phyloP scores from a whole-genome alignment of 176 grass and related monocot genomes.

The Cymbopogon citratus region DNA sequence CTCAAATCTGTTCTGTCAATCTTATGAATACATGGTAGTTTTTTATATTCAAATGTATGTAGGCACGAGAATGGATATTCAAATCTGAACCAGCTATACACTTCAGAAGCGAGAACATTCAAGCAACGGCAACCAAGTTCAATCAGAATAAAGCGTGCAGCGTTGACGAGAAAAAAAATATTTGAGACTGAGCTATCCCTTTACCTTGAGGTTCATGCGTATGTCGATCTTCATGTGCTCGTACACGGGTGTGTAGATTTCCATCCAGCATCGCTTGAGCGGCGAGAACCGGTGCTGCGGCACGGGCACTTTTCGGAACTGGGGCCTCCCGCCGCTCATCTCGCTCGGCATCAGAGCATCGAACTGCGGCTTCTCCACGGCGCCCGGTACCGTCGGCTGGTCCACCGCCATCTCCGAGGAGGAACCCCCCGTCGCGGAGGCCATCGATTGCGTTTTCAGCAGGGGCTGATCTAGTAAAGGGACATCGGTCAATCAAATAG shows the following conservation, averaged over 20 bases:
- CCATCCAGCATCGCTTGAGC: conserved; percentile 63
- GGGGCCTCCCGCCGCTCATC: conserved; percentile 60
- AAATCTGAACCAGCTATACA: neutral
- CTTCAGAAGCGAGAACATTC: neutral
- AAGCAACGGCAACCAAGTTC: neutral
- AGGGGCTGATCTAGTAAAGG: neutral
- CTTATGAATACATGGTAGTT: neutral
- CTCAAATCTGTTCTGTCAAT: neutral
- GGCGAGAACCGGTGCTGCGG: conserved; percentile 48
- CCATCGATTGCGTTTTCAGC: neutral
- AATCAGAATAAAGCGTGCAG: neutral
- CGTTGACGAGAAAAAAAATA: neutral
- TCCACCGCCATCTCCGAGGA: conserved; percentile 3
- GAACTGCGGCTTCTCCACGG: conserved; percentile 40
- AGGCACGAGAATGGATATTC: neutral
- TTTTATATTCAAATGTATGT: neutral
- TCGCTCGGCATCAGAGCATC: conserved; percentile 59
- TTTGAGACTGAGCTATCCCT: neutral
- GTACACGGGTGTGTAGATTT: conserved; percentile 63
- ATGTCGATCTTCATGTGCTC: conserved; percentile 90
- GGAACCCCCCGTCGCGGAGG: neutral
- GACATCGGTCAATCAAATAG: neutral
- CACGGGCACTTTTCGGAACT: conserved; percentile 58
- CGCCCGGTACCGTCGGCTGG: neutral
- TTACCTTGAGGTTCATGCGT: conserved; percentile 91